Evolutionary conservation across 192 early-diverging fungal species (phyloP).

Genomic region (Coemansia aciculifera): DNA sequence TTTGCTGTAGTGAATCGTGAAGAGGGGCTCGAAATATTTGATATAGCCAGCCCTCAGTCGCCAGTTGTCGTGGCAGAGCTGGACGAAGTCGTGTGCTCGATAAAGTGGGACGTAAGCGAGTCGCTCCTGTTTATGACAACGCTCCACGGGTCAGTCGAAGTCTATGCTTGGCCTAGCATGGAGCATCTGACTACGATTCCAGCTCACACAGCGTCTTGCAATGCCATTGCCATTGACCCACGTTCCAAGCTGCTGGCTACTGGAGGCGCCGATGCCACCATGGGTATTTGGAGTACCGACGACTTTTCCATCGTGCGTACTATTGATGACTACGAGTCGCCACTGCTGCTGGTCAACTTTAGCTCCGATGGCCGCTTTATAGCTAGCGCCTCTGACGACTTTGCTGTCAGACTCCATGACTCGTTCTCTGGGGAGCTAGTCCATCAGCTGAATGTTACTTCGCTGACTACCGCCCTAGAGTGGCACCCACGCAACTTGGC

Average conservation of each 20-base stretch:
- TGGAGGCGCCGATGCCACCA: slow-evolving; percentile 37
- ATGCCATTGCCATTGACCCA: slow-evolving; percentile 30
- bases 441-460: slow-evolving; percentile 20
- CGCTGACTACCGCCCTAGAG: slow-evolving; percentile 32
- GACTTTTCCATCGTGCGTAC: slow-evolving; percentile 32
- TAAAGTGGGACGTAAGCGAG: slow-evolving; percentile 30
- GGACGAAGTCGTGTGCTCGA: slow-evolving; percentile 21
- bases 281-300: slow-evolving; percentile 31
- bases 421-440: slow-evolving; percentile 30
- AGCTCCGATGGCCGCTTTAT: slow-evolving; percentile 39
- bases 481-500: slow-evolving; percentile 52
- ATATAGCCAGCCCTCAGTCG: slow-evolving; percentile 12
- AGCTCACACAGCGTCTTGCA: slow-evolving; percentile 41
- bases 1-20: slow-evolving; percentile 31
- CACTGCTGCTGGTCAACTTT: slow-evolving; percentile 34
- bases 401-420: slow-evolving; percentile 28
- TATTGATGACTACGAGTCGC: slow-evolving; percentile 37
- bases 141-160: slow-evolving; percentile 35
- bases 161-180: slow-evolving; percentile 44
- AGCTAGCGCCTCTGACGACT: slow-evolving; percentile 46
- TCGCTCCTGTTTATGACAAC: slow-evolving; percentile 36
- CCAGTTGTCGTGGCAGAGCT: slow-evolving; percentile 24
- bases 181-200: slow-evolving; percentile 29
- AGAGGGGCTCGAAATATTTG: slow-evolving; percentile 42
- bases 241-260: slow-evolving; percentile 32